phyloP scores from a whole-genome alignment of 176 grass and related monocot species.

The Carex pumila region DNA sequence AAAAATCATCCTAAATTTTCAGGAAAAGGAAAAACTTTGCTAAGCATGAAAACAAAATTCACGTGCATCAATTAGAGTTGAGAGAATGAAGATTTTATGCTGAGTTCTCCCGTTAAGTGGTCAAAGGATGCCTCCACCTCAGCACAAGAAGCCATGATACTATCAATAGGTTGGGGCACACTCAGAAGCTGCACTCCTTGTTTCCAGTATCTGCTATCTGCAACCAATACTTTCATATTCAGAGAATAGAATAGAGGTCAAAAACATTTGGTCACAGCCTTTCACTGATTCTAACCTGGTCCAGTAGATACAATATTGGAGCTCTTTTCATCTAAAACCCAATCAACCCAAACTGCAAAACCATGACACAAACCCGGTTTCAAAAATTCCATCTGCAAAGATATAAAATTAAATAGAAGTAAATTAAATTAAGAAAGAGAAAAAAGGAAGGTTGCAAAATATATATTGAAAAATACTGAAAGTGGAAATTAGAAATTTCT shows the following conservation, averaged over 20 bases:
- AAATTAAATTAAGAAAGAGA: slow-evolving; percentile 3
- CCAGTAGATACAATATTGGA: slow-evolving; percentile 46
- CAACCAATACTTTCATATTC: slow-evolving; percentile 7
- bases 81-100: slow-evolving; percentile 24
- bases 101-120: slow-evolving; percentile 38
- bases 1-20: not conserved
- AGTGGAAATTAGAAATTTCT: too few species aligned
- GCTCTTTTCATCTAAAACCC: slow-evolving; percentile 53
- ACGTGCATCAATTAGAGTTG: not conserved
- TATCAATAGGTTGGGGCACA: slow-evolving; percentile 40
- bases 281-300: slow-evolving; percentile 49
- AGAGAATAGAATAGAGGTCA: not conserved
- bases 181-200: slow-evolving; percentile 80
- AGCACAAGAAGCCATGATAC: not conserved
- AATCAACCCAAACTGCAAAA: slow-evolving; percentile 81
- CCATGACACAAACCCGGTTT: slow-evolving; percentile 65
- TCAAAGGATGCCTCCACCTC: slow-evolving; percentile 58
- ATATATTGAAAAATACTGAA: not conserved
- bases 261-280: not conserved
- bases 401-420: not conserved
- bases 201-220: slow-evolving; percentile 83
- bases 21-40: not conserved
- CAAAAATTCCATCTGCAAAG: slow-evolving; percentile 50
- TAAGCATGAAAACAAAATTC: not conserved
- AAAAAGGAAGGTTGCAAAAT: not conserved